These are phyloP conservation scores for Xylariales sp. DNA, from an alignment of 2,329 filamentous ascomycete genomes.

Conservation along the genomic window DNA sequence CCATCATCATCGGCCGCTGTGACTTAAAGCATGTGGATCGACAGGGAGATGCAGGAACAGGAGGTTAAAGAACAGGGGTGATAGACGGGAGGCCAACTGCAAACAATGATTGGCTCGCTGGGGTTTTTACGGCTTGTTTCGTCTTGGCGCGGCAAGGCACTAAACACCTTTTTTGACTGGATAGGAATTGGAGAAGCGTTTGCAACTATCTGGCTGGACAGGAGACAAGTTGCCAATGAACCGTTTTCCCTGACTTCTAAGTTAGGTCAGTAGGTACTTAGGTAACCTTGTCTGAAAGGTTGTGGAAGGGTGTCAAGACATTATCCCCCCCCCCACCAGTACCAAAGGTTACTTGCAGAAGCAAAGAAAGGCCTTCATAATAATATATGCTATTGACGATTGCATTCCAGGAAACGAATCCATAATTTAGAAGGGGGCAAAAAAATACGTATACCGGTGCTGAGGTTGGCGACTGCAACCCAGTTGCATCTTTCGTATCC, in stretches of 20 bases:
- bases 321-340: no score
- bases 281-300: background rate
- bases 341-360: no score
- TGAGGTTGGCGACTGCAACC: no score
- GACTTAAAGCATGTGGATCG: conserved; percentile 36
- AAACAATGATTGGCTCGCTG: conserved; percentile 3
- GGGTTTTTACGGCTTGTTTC: conserved; percentile 27
- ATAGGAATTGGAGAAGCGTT: conserved; percentile 10
- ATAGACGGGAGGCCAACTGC: conserved; percentile 6
- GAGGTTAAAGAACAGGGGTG: conserved; percentile 14
- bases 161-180: conserved; percentile 18
- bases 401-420: no score
- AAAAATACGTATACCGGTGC: no score
- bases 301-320: background rate
- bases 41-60: conserved; percentile 24
- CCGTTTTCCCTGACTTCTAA: background rate
- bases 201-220: conserved; percentile 3
- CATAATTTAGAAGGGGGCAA: no score
- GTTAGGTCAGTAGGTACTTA: background rate
- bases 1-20: conserved; percentile 27
- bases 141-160: conserved; percentile 21
- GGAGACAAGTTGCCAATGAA: background rate
- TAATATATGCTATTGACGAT: no score
- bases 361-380: no score
- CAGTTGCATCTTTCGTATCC: no score